Percentiles rank a stretch among this genome's conserved stretches.
phyloP scores from a whole-genome alignment of 139 green algal genomes.

The Axilococcus clingmanii region DNA sequence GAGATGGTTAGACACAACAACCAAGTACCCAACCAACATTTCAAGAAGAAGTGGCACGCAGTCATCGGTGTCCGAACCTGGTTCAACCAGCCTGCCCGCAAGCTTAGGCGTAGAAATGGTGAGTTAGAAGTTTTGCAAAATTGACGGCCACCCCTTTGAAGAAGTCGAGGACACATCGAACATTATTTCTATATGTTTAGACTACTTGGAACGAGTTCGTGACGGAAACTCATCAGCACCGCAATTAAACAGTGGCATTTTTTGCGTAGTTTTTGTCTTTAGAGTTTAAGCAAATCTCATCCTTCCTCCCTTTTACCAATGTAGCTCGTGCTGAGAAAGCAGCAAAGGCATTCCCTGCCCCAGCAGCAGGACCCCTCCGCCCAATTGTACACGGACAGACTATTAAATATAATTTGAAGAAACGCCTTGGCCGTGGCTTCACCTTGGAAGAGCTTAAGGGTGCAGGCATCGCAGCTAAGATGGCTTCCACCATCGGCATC shows the following conservation, averaged over 20 bases:
- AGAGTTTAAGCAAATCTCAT: too few species aligned
- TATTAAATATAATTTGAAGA: constrained; percentile 93
- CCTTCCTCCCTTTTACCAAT: constrained; percentile 13
- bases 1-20: constrained; percentile 86
- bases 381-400: constrained; percentile 85
- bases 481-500: constrained; percentile 93
- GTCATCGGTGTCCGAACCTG: constrained; percentile 79
- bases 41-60: constrained; percentile 85
- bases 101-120: constrained; percentile 72
- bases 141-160: too few species aligned
- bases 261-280: too few species aligned
- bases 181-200: too few species aligned
- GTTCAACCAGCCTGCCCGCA: constrained; percentile 99
- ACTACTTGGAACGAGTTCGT: too few species aligned
- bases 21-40: constrained; percentile 81
- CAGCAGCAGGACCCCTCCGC: constrained; percentile 73
- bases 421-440: constrained; percentile 88
- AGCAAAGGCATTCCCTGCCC: constrained; percentile 79
- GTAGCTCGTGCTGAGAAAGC: constrained; percentile 90
- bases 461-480: constrained; percentile 83
- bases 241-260: too few species aligned
- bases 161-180: too few species aligned
- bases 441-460: constrained; percentile 98
- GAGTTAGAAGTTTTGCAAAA: too few species aligned
- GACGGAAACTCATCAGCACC: too few species aligned